Percentiles rank a stretch among this genome's conserved stretches.
phyloP scores from a whole-genome alignment of 2,329 filamentous ascomycete species.

The Tolypocladium guangdongense region DNA sequence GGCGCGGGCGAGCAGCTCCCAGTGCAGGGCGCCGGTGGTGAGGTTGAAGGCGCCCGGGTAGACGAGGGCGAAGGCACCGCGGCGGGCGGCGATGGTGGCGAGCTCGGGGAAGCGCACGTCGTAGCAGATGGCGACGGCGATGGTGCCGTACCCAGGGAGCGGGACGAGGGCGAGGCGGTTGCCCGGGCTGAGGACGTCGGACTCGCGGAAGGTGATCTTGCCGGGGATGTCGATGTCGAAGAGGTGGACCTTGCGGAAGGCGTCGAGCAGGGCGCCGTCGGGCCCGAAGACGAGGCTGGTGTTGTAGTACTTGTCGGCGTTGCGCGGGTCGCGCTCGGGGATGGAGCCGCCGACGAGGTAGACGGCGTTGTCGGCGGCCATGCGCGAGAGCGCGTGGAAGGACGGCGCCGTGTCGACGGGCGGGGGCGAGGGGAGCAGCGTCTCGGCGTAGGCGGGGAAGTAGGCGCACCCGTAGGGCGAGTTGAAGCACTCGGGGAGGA shows the following conservation, averaged over 20 bases:
- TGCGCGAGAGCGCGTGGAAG: conserved; percentile 70
- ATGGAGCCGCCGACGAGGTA: conserved; percentile 91
- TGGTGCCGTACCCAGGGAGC: conserved; percentile 75
- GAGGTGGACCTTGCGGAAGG: conserved; percentile 87
- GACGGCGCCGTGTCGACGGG: conserved; percentile 61
- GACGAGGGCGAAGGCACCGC: conserved; percentile 75
- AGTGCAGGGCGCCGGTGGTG: conserved; percentile 86
- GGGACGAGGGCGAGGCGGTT: conserved; percentile 79
- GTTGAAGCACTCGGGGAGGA: conserved; percentile 98
- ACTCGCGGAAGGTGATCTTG: conserved; percentile 85
- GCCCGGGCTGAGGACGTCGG: conserved; percentile 76
- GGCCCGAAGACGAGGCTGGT: conserved; percentile 78
- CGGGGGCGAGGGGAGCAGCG: conserved; percentile 67
- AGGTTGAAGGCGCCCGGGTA: conserved; percentile 98
- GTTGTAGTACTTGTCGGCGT: conserved; percentile 68
- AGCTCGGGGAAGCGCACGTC: conserved; percentile 94
- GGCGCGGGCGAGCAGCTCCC: conserved; percentile 71
- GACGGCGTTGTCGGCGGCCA: conserved; percentile 67
- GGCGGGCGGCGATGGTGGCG: conserved; percentile 76
- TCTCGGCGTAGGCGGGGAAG: conserved; percentile 89
- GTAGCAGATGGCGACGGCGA: conserved; percentile 92
- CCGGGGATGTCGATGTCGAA: conserved; percentile 98
- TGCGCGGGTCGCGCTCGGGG: conserved; percentile 56
- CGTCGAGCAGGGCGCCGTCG: conserved; percentile 66
- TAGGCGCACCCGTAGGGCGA: conserved; percentile 85